Evolutionary conservation across 2,329 filamentous ascomycete genomes (phyloP), one percentile per base, ranked within the genome.

Genomic region (Fusarium ramigenum): DNA sequence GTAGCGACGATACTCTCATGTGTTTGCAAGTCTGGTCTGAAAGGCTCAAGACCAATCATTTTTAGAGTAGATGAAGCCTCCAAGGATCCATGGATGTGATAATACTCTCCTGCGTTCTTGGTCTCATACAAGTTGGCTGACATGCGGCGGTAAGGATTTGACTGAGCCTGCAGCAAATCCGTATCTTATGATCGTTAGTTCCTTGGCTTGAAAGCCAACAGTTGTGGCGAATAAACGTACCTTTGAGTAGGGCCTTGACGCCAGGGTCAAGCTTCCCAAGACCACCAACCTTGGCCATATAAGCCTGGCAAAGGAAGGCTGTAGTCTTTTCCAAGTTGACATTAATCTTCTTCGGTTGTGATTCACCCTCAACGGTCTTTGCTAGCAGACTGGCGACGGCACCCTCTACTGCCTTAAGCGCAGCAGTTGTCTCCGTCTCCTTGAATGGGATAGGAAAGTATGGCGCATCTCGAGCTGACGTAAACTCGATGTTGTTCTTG

Each of bases 31-130:
- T 90, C 89, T 3, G 91, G 89, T 10, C 88, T 84, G 62, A 89
- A 86, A 1, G 90, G 84, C 56, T 90, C 87, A 9, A 94, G 82
- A 0, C 91, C 92, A 73, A 94, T 87, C 91, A 93, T 93, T 49
- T 88, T 85, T 34, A 94, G 82, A 0, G 91, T 92, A 12, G 88
- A 91, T 15, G 89, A 90, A 7, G 92, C 92, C 74, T 94, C 92
- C 2, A 94, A 82, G 1, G 92, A 94, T 49, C 92, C 92, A 78
- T 94, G 92, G 32, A 94, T 92, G 77, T 94, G 92, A 78, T 93
- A 94, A 77, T 89, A 94, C 77, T 91, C 86, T n/a, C 87, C 89
- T 3, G 85, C 82, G n/a, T 85, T 86, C 78, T 89, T 91, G 14
- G 92, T 93, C 75, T 88, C 85, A 81, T 93, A 94, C 3, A 94